Conservation (phyloP, 2,329 filamentous ascomycete genomes). For the Hymenotorrendiella dingleyae region DNA sequence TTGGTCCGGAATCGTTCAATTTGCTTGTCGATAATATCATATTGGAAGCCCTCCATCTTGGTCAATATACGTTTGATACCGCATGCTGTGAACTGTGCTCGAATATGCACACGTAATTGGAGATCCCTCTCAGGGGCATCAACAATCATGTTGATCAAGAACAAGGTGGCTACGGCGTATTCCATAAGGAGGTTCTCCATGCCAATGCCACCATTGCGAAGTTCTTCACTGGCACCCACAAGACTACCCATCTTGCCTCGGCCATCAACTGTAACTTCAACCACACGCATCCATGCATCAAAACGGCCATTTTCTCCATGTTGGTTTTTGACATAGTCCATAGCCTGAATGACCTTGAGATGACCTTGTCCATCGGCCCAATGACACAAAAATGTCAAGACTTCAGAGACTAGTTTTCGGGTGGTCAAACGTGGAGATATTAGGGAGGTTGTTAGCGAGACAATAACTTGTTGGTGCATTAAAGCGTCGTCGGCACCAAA, state of each 20-base stretch:
- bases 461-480: constrained; percentile 80
- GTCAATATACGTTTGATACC: constrained; percentile 89
- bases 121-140: constrained; percentile 86
- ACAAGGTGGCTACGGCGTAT: constrained; percentile 90
- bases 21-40: constrained; percentile 97
- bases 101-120: constrained; percentile 86
- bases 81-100: constrained; percentile 92
- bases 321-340: constrained; percentile 84
- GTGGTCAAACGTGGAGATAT: constrained; percentile 87
- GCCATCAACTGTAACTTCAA: constrained; percentile 94
- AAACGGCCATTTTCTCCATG: constrained; percentile 92
- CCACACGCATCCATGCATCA: constrained; percentile 97
- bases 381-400: constrained; percentile 91
- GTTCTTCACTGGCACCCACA: constrained; percentile 93
- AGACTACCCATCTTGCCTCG: constrained; percentile 98
- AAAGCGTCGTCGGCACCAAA: constrained; percentile 96
- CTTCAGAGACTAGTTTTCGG: constrained; percentile 89
- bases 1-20: constrained; percentile 89
- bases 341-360: constrained; percentile 84
- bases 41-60: constrained; percentile 98
- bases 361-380: constrained; percentile 89
- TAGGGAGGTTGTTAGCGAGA: constrained; percentile 79
- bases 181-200: constrained; percentile 99
- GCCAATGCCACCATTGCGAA: constrained; percentile 90
- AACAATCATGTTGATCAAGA: constrained; percentile 94